Evolutionary conservation across 1,284 basidiomycete species (phyloP), one percentile per base, ranked within the genome.

Genomic region (Ustilago xerochloae): DNA sequence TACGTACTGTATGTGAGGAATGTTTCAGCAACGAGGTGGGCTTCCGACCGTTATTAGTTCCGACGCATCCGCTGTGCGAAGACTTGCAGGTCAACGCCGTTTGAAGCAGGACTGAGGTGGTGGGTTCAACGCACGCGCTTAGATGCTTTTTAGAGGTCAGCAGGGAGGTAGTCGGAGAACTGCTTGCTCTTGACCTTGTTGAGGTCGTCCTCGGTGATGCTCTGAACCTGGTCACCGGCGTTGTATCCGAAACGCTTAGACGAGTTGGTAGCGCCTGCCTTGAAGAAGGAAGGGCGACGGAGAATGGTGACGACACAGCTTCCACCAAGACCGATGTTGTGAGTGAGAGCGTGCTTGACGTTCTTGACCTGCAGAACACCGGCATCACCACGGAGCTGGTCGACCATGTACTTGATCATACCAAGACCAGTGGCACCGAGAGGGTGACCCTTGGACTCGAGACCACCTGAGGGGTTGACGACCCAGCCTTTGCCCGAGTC

Each of bases 401-500:
- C 91, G 73, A 90, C 88, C 69, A 94, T 91, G 82, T 93, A 94
- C 84, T 92, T 93, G 81, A 92, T 91, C 92, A 93, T 93, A 33
- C 91, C 92, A 16, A 94, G 85, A 1, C 93, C 93, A 7, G 91
- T 93, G 2, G 92, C 93, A 41, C 93, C 92, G 20, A 93, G 87
- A 3, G 92, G 92, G 82, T 82, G 79, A 2, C 93, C 93, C 82
- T 93, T 94, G 32, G 91, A 91, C 82, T 94, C 92, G 30, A 94
- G 87, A 0, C 93, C 93, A 33, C 93, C 93, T 57, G 90, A 83
- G 0, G 93, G 92, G 79, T 94, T 94, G 51, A 94, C 85, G n/a
- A 94, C 91, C 71, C 89, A 94, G 36, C 72, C 72, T 84, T 93
- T 92, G 13, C 92, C 92, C 0, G 51, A 13, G 38, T 91, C 91